These are phyloP conservation scores for Spiraea crenata DNA, from an alignment of 331 rosid species.

Conservation along the genomic window DNA sequence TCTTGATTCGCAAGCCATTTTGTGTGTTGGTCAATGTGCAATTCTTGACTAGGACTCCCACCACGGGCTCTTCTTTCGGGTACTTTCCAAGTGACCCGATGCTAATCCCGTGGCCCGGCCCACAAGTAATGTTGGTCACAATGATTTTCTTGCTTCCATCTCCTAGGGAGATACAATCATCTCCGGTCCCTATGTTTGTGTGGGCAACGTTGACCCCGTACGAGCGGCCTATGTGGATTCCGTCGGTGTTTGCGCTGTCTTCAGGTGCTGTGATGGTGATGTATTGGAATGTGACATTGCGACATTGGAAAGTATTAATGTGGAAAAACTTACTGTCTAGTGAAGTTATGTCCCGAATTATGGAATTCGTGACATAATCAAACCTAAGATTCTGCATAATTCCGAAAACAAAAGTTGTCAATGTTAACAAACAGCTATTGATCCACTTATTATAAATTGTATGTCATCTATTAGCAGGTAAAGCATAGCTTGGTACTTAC, in stretches of 20 bases:
- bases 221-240: slow-evolving; percentile 45
- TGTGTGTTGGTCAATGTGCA: slow-evolving; percentile 31
- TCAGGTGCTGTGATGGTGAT: slow-evolving; percentile 30
- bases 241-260: slow-evolving; percentile 43
- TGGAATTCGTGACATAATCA: slow-evolving; percentile 26
- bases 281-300: slow-evolving; percentile 22
- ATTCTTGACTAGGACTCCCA: slow-evolving; percentile 21
- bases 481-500: slow-evolving; percentile 18
- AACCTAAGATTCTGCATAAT: slow-evolving; percentile 47
- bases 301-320: slow-evolving; percentile 28
- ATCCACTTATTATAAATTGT: too few relatives aligned
- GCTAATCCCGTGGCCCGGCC: slow-evolving; percentile 59
- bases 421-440: too few relatives aligned
- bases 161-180: slow-evolving; percentile 48
- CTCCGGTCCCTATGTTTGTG: slow-evolving; percentile 32
- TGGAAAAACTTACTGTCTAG: slow-evolving; percentile 42
- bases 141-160: slow-evolving; percentile 30
- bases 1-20: slow-evolving; percentile 49
- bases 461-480: too few relatives aligned
- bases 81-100: slow-evolving; percentile 54
- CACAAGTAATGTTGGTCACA: slow-evolving; percentile 32
- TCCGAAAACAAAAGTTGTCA: neutral
- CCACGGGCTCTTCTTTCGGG: slow-evolving; percentile 21
- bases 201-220: slow-evolving; percentile 19
- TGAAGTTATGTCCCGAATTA: slow-evolving; percentile 32